Evolutionary conservation across 345 rosid genomes (phyloP).

Genomic region (Noccaea bulbosa): DNA sequence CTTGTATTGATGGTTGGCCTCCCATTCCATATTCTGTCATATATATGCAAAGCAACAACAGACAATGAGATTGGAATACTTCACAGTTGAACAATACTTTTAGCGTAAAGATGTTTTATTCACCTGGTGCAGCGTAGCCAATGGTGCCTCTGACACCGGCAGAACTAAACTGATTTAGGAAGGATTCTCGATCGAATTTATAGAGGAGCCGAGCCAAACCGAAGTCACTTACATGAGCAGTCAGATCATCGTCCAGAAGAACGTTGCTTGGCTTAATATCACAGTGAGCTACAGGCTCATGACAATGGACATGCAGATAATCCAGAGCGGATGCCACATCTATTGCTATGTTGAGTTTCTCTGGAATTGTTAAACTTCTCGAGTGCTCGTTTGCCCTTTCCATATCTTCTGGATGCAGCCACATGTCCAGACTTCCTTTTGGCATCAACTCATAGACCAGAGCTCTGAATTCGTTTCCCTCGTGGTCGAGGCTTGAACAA

Average conservation of each 20-base stretch:
- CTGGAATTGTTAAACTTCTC: constrained; percentile 21
- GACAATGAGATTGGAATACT: background rate
- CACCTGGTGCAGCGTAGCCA: constrained; percentile 61
- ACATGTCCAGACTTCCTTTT: constrained; percentile 45
- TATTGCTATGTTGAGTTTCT: constrained; percentile 45
- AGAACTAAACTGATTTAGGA: constrained; percentile 43
- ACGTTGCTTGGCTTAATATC: constrained; percentile 62
- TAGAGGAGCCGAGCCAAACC: constrained; percentile 50
- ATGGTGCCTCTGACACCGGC: constrained; percentile 51
- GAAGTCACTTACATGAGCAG: constrained; percentile 54
- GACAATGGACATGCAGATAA: constrained; percentile 49
- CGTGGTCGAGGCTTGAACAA: constrained; percentile 34
- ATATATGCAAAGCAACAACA: background rate
- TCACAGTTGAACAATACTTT: background rate
- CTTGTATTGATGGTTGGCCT: constrained; percentile 43
- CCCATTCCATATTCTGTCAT: constrained; percentile 51
- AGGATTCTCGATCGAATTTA: constrained; percentile 6
- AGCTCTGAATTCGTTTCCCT: constrained; percentile 46
- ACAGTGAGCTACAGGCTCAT: constrained; percentile 48
- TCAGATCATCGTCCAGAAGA: constrained; percentile 49
- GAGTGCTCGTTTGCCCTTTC: constrained; percentile 2
- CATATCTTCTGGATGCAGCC: constrained; percentile 36
- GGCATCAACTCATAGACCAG: constrained; percentile 47
- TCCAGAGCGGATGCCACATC: constrained; percentile 49
- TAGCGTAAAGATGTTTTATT: background rate